phyloP scores from a whole-genome alignment of 2,329 filamentous ascomycete genomes.

The Trichothecium roseum region DNA sequence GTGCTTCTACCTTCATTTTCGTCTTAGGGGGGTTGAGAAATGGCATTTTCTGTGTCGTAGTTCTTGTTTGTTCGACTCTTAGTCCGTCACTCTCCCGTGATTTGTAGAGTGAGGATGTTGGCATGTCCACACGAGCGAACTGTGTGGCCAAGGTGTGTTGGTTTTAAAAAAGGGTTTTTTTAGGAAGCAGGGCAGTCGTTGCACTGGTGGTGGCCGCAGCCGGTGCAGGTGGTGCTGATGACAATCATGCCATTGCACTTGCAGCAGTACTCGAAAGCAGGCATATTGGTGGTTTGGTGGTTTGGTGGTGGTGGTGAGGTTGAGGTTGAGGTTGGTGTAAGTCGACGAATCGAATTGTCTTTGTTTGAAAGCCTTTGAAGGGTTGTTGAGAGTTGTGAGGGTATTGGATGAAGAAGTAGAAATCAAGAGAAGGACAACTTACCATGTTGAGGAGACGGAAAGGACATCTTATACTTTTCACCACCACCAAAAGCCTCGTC shows the following conservation, averaged over 20 bases:
- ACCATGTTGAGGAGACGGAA: background rate
- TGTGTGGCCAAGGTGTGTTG: background rate
- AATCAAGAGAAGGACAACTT: background rate
- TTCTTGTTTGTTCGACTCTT: no score
- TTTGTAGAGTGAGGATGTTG: background rate
- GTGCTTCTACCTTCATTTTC: no score
- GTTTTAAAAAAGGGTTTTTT: conserved; percentile 7
- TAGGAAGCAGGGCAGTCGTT: conserved; percentile 28
- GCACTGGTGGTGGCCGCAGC: conserved; percentile 41
- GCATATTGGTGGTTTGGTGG: conserved; percentile 20
- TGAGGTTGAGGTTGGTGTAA: conserved; percentile 6
- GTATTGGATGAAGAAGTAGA: background rate
- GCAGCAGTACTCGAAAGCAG: conserved; percentile 42
- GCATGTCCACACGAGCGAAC: background rate
- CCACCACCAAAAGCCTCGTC: no score
- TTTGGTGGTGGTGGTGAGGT: conserved; percentile 5
- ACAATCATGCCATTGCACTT: conserved; percentile 45
- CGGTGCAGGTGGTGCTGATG: conserved; percentile 43
- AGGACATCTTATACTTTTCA: conserved; percentile 1
- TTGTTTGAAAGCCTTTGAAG: no score
- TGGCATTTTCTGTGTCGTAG: no score
- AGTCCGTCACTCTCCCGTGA: no score
- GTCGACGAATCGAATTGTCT: background rate
- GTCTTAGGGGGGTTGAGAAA: no score
- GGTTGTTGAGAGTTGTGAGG: background rate